These are phyloP conservation scores for Trichocomaceae sp. DNA, from an alignment of 2,329 filamentous ascomycete genomes.

Conservation along the genomic window DNA sequence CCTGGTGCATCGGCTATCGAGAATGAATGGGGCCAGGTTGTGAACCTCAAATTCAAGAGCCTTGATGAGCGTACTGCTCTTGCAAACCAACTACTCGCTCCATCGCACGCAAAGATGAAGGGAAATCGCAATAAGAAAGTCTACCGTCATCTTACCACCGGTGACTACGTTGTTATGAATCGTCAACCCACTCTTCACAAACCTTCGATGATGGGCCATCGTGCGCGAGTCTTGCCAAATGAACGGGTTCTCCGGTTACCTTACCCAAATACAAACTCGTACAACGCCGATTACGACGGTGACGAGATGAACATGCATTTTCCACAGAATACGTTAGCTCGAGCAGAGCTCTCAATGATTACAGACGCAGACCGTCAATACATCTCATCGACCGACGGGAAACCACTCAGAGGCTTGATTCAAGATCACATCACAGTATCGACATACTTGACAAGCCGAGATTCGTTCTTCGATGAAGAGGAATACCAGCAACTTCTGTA, in stretches of 20 bases:
- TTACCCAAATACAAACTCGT: constrained; percentile 98
- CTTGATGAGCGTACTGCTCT: constrained; percentile 80
- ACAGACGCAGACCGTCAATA: constrained; percentile 98
- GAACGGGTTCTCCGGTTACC: constrained; percentile 99
- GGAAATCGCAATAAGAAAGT: constrained; percentile 90
- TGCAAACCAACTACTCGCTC: constrained; percentile 86
- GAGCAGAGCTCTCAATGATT: constrained; percentile 85
- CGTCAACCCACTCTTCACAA: constrained; percentile 96
- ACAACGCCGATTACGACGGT: constrained; percentile 98
- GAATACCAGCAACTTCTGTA: constrained; percentile 95
- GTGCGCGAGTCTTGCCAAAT: constrained; percentile 81
- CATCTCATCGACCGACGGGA: constrained; percentile 84
- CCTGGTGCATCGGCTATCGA: constrained; percentile 92
- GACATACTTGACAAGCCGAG: constrained; percentile 80
- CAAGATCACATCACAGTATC: constrained; percentile 97
- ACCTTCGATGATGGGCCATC: constrained; percentile 97
- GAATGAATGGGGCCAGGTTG: constrained; percentile 87
- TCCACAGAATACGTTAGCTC: constrained; percentile 89
- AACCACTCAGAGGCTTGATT: constrained; percentile 89
- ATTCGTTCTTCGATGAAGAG: constrained; percentile 80
- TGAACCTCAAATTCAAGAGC: constrained; percentile 80
- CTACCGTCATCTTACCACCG: constrained; percentile 88
- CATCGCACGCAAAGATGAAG: constrained; percentile 66
- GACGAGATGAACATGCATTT: constrained; percentile 99
- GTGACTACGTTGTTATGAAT: constrained; percentile 98